Conservation (phyloP, 108 stramenopile genomes). For the Hondaea fermentalgiana region DNA sequence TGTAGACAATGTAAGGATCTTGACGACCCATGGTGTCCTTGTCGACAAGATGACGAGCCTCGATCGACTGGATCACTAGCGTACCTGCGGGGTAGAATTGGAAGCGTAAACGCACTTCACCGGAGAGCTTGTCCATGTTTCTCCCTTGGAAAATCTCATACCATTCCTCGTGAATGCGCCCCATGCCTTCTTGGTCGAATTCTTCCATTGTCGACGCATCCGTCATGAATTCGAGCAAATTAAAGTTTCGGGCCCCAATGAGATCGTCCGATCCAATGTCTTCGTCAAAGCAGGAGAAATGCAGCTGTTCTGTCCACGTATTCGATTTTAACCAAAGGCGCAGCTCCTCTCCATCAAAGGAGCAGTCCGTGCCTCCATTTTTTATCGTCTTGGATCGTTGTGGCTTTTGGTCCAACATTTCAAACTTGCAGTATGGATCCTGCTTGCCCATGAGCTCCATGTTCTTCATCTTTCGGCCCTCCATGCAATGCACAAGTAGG, state of each 20-base stretch:
- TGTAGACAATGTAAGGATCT: conserved; percentile 46
- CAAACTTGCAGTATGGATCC: conserved; percentile 47
- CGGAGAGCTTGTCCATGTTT: conserved; percentile 26
- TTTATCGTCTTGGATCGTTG: conserved; percentile 32
- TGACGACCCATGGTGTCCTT: conserved; percentile 25
- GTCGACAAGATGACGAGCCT: conserved; percentile 36
- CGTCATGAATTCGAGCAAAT: conserved; percentile 42
- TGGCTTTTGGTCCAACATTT: conserved; percentile 35
- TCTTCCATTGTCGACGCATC: not conserved
- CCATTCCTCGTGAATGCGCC: not conserved
- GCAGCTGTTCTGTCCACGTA: conserved; percentile 45
- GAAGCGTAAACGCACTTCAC: conserved; percentile 36
- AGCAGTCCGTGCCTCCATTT: conserved; percentile 46
- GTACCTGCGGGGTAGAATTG: conserved; percentile 52
- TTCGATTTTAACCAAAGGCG: conserved; percentile 40
- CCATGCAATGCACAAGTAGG: conserved; percentile 40
- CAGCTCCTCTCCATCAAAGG: conserved; percentile 48
- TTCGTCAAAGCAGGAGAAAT: conserved; percentile 32
- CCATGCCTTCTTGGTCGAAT: conserved; percentile 31
- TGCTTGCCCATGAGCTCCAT: conserved; percentile 36
- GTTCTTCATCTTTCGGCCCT: conserved; percentile 37
- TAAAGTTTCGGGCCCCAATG: conserved; percentile 29
- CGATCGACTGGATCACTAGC: conserved; percentile 36
- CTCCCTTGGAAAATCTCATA: not conserved
- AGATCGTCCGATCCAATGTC: conserved; percentile 43